phyloP scores from a whole-genome alignment of 768 basidiomycete species.

The Dictyophora rubrovolvata region DNA sequence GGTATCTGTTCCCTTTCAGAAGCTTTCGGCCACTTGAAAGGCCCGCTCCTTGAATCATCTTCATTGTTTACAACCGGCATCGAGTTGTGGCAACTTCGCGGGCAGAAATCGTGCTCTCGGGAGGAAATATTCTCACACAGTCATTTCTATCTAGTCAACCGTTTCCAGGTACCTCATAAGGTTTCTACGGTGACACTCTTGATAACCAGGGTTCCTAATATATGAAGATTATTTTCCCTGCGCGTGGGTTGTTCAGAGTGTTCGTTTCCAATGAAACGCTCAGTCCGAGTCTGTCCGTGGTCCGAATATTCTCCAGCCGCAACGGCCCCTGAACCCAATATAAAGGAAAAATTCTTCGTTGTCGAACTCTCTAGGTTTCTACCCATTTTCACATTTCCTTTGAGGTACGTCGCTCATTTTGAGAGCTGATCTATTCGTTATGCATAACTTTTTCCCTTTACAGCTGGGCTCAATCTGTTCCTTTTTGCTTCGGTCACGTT shows the following conservation, averaged over 20 bases:
- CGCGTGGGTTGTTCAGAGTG: background rate
- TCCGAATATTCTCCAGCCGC: background rate
- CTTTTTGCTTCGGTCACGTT: background rate
- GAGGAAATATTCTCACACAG: background rate
- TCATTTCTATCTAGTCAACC: background rate
- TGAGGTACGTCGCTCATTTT: background rate
- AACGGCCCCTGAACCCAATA: background rate
- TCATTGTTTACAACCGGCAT: background rate
- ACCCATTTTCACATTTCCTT: background rate
- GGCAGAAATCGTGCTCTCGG: background rate
- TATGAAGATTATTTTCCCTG: background rate
- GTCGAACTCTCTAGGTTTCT: background rate
- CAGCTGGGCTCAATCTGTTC: background rate
- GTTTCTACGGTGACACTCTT: background rate
- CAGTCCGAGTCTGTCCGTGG: background rate
- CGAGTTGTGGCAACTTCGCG: background rate
- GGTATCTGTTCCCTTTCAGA: too few relatives aligned
- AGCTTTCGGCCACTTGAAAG: too few relatives aligned
- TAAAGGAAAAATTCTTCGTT: background rate
- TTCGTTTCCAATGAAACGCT: background rate
- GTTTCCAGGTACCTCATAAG: background rate
- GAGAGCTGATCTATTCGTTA: background rate
- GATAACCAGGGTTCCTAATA: background rate
- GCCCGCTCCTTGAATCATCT: background rate
- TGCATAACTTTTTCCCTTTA: background rate